phyloP scores from a whole-genome alignment of 2,329 filamentous ascomycete species.

The Alternaria viburni region DNA sequence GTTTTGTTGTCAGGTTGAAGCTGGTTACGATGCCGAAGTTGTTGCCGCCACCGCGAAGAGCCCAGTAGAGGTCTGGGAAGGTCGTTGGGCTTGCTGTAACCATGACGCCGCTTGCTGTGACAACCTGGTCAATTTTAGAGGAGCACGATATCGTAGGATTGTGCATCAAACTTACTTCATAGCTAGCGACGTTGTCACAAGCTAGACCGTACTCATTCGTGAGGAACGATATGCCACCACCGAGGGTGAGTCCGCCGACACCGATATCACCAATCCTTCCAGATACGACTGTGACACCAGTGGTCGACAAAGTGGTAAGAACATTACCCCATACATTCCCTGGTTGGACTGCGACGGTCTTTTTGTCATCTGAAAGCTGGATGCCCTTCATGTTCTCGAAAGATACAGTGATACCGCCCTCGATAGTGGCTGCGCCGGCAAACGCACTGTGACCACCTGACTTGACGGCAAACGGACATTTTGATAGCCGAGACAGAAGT shows the following conservation, averaged over 20 bases:
- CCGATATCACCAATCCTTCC: constrained; percentile 41
- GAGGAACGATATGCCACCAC: constrained; percentile 31
- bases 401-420: constrained; percentile 52
- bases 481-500: constrained; percentile 13
- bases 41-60: constrained; percentile 38
- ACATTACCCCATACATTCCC: constrained; percentile 44
- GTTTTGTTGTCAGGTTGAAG: constrained; percentile 23
- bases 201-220: constrained; percentile 21
- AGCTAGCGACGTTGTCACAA: constrained; percentile 29
- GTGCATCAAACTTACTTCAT: constrained; percentile 1
- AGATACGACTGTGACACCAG: constrained; percentile 29
- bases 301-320: constrained; percentile 26
- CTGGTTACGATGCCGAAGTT: constrained; percentile 31
- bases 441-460: constrained; percentile 52
- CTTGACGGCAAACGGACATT: constrained; percentile 51
- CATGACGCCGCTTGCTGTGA: constrained; percentile 43
- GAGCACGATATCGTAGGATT: accelerated
- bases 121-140: constrained; percentile 21
- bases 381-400: constrained; percentile 42
- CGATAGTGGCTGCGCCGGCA: constrained; percentile 50
- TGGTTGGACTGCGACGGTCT: constrained; percentile 35
- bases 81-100: constrained; percentile 13
- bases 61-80: constrained; percentile 34
- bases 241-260: constrained; percentile 41
- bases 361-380: constrained; percentile 29